Conservation (phyloP, 108 stramenopile species). For the Cyclotella baltica region DNA sequence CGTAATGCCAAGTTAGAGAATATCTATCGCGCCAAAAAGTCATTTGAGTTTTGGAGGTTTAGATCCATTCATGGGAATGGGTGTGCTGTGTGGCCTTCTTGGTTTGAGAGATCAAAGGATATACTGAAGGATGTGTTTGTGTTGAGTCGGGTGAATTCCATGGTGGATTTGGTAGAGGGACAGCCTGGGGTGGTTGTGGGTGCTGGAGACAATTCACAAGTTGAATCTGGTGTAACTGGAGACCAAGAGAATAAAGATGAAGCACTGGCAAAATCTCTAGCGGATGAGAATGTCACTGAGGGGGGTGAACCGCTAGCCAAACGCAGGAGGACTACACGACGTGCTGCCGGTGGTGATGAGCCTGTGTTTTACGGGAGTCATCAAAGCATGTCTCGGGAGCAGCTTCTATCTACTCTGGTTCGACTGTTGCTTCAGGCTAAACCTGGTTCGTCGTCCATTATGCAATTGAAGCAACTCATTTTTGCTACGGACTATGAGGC, state of each 20-base stretch:
- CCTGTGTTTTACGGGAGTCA: slow-evolving; percentile 81
- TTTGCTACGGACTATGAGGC: slow-evolving; percentile 44
- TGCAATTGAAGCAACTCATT: slow-evolving; percentile 59
- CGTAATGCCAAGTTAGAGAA: slow-evolving; percentile 46
- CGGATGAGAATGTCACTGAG: slow-evolving; percentile 5
- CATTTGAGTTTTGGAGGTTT: slow-evolving; percentile 51
- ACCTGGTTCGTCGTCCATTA: slow-evolving; percentile 51
- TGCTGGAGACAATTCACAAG: not conserved
- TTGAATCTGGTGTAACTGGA: not conserved
- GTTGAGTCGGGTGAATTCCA: slow-evolving; percentile 25
- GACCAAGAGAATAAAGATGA: slow-evolving; percentile 28
- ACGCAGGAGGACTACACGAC: slow-evolving; percentile 47
- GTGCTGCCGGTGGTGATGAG: slow-evolving; percentile 35
- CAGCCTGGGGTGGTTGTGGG: slow-evolving; percentile 1
- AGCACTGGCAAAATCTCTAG: slow-evolving; percentile 39
- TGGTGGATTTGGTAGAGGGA: slow-evolving; percentile 8
- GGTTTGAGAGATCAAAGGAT: slow-evolving; percentile 31
- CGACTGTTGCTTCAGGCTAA: slow-evolving; percentile 61
- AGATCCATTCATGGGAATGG: slow-evolving; percentile 51
- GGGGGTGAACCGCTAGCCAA: slow-evolving; percentile 39
- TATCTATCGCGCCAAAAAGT: slow-evolving; percentile 33
- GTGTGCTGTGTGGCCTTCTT: slow-evolving; percentile 45
- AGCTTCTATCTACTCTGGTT: slow-evolving; percentile 70
- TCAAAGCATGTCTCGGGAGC: slow-evolving; percentile 74
- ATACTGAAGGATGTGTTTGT: slow-evolving; percentile 36